Base-by-base conservation (phyloP, 2,329 filamentous ascomycete genomes). In the Aspergillus sp. region DNA sequence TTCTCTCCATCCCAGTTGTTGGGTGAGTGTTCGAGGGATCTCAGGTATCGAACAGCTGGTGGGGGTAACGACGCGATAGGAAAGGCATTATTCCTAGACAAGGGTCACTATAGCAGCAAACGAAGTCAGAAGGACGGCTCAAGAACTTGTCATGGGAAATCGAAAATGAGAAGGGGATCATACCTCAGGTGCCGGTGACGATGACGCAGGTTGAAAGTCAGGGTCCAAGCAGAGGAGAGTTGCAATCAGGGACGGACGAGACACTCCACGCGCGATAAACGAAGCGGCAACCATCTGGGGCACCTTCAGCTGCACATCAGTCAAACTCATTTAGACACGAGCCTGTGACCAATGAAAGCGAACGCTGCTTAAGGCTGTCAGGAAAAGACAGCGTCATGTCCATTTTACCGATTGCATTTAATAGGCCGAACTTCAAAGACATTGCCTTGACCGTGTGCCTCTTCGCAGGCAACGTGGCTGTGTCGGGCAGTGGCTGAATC, bases 1-100 rank as follows among this genome's bases (percentile, higher is more conserved):
- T 61, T 46, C 50, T 38, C 56, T 57, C 54, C 49, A 51, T 61
- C 19, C 34, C 34, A 41, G 34, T 17, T 41, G 34, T 41, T 15
- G 9, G 34, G 34, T 13, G 34, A 11, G 15, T 5, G 34, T 41
- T 19, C 43, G 38, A n/a, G 28, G 15, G 41, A 41, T 55, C 19
- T 41, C 54, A 50, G 13, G 54, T 28, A 30, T 50, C 38, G 38
- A 28, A 54, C 34, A 43, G 28, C 28, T 7, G 45, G 54, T 46
- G 54, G 31, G 3, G 23, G 19, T 25, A 8, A 17, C 46, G 34
- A 38, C 13, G 30, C 15, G 23, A 43, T 30, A 50, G 15, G 15
- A 34, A 6, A 31, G 54, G 49, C 54, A 57, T 57, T 30, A 15
- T 49, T 46, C 30, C 43, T n/a, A 23, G 19, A 22, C 22, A 31